Evolutionary conservation across 2,329 filamentous ascomycete species (phyloP), one percentile per base, ranked within the genome.

Genomic region (Trichothecium roseum): DNA sequence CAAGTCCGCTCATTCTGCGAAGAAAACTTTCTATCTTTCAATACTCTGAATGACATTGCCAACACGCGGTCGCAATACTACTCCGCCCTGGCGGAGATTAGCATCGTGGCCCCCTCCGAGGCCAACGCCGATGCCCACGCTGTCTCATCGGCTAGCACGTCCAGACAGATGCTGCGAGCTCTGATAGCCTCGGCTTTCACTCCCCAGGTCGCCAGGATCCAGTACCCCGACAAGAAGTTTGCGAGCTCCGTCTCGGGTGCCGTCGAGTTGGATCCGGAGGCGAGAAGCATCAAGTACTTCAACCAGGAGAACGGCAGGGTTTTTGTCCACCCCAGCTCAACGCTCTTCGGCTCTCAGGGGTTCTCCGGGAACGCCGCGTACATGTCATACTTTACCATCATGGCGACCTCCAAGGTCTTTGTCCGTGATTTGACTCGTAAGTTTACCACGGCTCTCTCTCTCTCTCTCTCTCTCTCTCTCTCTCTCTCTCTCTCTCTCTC

Each of bases 181-280:
- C 62, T 87, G 17, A 72, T 84, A 18, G 81, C 81, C 4, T 80
- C 79, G 4, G 78, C 82, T 3, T 85, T 86, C 55, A 74, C 77
- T 20, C 91, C 91, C 0, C 89, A 96, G 58, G 78, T 95, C 44
- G 87, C 87, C 12, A 78, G 88, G 36, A 94, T 98, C 52, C 81
- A 87, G 44, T 85, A 95, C 46, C 91, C 91, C 0, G 86, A 94
- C 60, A 94, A 94, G 65, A 96, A 95, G 57, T 98, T 93, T 57
- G 84, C 84, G 10, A 78, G 80, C 26, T 86, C 84, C 3, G 75
- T 93, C 43, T 84, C 85, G 1, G 91, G 91, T 7, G 85, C 91
- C 0, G 84, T 96, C 2, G 89, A 91, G 54, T 69, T 95, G 6
- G 91, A 98, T 52, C 89, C 89, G 0, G 89, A 96, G 58, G 89